These are phyloP conservation scores for Musa balbisiana DNA, from an alignment of 202 grass and related monocot genomes.

Conservation along the genomic window DNA sequence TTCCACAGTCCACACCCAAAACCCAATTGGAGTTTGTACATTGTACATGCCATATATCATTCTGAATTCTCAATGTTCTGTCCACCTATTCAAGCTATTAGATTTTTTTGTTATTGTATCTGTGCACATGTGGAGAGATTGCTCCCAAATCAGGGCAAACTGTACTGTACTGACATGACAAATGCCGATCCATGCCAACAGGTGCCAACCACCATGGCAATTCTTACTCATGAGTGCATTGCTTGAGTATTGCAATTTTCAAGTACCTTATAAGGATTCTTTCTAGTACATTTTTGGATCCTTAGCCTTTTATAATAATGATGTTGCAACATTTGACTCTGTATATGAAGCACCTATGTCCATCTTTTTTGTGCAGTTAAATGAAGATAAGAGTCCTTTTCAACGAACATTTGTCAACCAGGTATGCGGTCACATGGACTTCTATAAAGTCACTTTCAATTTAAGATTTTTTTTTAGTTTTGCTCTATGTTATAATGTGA, in stretches of 20 bases:
- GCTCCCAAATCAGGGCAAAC: no score
- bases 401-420: conserved; percentile 99
- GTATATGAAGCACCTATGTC: background rate
- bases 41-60: no score
- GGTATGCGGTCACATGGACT: conserved; percentile 31
- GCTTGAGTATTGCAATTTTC: background rate
- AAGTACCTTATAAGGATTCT: background rate
- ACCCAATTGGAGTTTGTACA: no score
- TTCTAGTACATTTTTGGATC: background rate
- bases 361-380: conserved; percentile 46
- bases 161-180: no score
- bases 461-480: conserved; percentile 22
- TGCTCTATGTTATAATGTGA: conserved; percentile 17
- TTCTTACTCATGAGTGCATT: background rate
- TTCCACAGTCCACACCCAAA: no score
- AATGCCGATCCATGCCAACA: no score
- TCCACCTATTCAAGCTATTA: no score
- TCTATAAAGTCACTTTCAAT: conserved; percentile 2
- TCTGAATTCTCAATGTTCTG: no score
- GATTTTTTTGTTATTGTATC: no score
- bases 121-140: no score
- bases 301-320: background rate
- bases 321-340: background rate
- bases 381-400: conserved; percentile 96
- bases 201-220: no score